Conservation (phyloP, 140 eudicot genomes). For the Oenanthe javanica region DNA sequence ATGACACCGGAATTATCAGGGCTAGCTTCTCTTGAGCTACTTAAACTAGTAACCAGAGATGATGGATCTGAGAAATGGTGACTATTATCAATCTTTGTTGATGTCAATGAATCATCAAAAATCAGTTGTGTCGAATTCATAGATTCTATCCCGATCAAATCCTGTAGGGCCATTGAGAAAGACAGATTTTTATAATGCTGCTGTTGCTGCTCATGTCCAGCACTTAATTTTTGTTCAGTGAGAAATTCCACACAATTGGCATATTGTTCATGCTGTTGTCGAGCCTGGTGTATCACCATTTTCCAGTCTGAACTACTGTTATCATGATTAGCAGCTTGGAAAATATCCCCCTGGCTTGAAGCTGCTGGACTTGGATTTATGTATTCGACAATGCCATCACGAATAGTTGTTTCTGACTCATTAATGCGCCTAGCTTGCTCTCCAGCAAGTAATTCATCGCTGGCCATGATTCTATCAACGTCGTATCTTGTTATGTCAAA, state of each 20-base stretch:
- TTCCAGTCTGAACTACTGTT: constrained; percentile 26
- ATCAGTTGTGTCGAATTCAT: constrained; percentile 16
- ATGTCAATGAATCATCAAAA: constrained; percentile 14
- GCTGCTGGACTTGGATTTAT: neutral
- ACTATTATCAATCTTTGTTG: constrained; percentile 14
- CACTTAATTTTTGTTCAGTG: constrained; percentile 13
- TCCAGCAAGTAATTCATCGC: constrained; percentile 54
- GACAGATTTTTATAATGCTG: constrained; percentile 15
- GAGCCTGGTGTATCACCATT: neutral
- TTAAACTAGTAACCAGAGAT: constrained; percentile 54
- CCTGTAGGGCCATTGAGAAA: constrained; percentile 29
- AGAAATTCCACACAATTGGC: constrained; percentile 15
- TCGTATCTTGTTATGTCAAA: constrained; percentile 59
- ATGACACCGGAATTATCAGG: constrained; percentile 36
- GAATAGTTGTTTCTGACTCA: constrained; percentile 14
- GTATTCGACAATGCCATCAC: neutral
- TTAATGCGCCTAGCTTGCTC: constrained; percentile 54
- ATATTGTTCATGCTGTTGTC: constrained; percentile 8
- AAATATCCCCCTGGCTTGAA: neutral
- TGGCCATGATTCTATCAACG: constrained; percentile 51
- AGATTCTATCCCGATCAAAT: constrained; percentile 26
- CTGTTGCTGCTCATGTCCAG: constrained; percentile 7
- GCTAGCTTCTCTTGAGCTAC: constrained; percentile 65
- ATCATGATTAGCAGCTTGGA: neutral
- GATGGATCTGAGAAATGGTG: constrained; percentile 49